Base-by-base conservation (phyloP, 495 filamentous ascomycete species). In the Penicillium tannophilum region DNA sequence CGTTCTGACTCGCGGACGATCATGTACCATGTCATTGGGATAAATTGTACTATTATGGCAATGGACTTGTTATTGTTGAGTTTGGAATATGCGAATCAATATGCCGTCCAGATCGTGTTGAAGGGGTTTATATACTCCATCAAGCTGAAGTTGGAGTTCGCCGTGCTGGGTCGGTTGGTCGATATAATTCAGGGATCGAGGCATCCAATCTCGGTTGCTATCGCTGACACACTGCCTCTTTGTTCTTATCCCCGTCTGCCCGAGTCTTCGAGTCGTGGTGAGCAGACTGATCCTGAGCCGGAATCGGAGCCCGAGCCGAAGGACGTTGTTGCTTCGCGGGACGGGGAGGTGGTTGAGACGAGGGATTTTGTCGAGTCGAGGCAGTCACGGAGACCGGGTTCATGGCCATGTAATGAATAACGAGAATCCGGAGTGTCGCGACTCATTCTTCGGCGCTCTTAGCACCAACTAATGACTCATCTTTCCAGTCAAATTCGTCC, bases 131-230 rank as follows among this genome's bases (percentile, higher is more conserved):
- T 86, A 3, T 88, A 87, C 70, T 86, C 85, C 71, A 71, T 88
- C 54, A 88, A 88, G 64, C 70, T 88, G 36, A 87, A 87, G 65
- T 72, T 86, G 14, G 86, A 88, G 66, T 84, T 85, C 55, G 80
- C 78, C 12, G 82, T 88, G 46, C 76, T 88, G 30, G 83, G 85
- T 52, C 76, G 77, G 16, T 67, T 86, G 58, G 69, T 77, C 24
- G 67, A 76, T 56, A 61, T 78, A 11, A 72, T 77, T 8, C 72
- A 77, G 43, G 66, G 69, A 2, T 70, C 68, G 11, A 55, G 70
- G 41, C 68, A 66, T 36, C 64, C 72, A 8, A 58, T 63, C 28
- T 66, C 67, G 3, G 35, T 74, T 24, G 63, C 62, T 7, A 63
- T 72, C 46, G 66, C 67, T 1, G 62, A 70, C 61, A 70, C 65